These are phyloP conservation scores for Chrysochromulina parva DNA, from an alignment of 78 protist genomes.

Conservation along the genomic window DNA sequence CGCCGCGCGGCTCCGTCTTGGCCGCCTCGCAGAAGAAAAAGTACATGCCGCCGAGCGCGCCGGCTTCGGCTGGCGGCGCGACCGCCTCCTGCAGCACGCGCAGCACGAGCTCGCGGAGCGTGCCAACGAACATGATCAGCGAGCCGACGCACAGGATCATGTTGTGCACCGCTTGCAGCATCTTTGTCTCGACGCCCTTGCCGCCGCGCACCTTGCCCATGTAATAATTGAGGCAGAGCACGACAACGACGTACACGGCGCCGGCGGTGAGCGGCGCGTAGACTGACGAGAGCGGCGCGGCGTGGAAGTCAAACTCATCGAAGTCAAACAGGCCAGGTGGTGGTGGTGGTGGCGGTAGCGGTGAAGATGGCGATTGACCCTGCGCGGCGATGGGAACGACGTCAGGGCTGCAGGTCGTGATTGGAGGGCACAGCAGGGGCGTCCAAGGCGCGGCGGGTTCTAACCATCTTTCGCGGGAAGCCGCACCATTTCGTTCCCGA, in stretches of 20 bases:
- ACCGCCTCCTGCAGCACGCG: neutral
- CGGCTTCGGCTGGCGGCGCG: neutral
- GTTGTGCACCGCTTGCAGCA: neutral
- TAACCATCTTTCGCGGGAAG: too few relatives aligned
- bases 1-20: neutral
- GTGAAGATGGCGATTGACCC: too few relatives aligned
- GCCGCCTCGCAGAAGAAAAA: neutral
- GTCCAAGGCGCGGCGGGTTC: too few relatives aligned
- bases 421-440: too few relatives aligned
- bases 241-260: neutral
- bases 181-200: neutral
- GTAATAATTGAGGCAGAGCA: neutral
- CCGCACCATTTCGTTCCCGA: too few relatives aligned
- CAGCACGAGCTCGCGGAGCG: neutral
- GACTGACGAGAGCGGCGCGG: neutral
- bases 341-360: too few relatives aligned
- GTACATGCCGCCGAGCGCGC: neutral
- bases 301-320: neutral
- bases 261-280: neutral
- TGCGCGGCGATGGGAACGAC: too few relatives aligned
- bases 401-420: too few relatives aligned
- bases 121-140: neutral
- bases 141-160: neutral
- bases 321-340: too few relatives aligned
- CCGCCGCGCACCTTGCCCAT: neutral